Base-by-base conservation (phyloP, 768 basidiomycete genomes). In the Hypsizygus marmoreus region DNA sequence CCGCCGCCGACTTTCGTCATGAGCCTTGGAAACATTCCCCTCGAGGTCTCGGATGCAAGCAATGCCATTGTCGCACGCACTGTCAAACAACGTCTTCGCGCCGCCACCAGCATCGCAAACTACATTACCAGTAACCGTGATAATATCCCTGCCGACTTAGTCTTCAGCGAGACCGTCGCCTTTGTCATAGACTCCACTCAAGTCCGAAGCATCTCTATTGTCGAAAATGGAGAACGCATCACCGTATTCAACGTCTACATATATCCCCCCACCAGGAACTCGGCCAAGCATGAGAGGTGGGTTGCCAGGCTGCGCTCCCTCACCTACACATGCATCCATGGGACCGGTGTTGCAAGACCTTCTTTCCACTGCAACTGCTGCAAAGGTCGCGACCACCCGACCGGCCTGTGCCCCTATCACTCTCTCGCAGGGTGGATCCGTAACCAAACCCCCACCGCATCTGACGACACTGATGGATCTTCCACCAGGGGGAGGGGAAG, bases 181-280 rank as follows among this genome's bases (percentile, higher is more conserved):
- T 38, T 13, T 13, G 14, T 38, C 36, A 14, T 38, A 6, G 36
- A 38, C 7, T 14, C 9, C 5, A n/a, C n/a, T 24, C n/a, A 38
- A 22, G 23, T 20, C 4, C 4, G 36, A 6, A 22, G 36, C 19
- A n/a, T 6, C 4, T 13, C 16, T 7, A 38, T 38, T 6, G 12
- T 20, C 19, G 4, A 20, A n/a, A 22, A 22, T 17, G 17, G 19
- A 4, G 12, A 38, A 22, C n/a, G 20, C 4, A 24, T 20, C 5
- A 24, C 36, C 23, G 22, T 38, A 13, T 38, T 20, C 36, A 38
- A 38, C 36, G 22, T 38, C 36, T 38, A 38, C 13, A 38, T 38
- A n/a, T 20, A 20, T 9, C 20, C 36, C 17, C 36, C 36, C 36
- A 38, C 36, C 4, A 6, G 5, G 6, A 4, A 4, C 22, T n/a